These are phyloP conservation scores for Rhamnella rubrinervis DNA, from an alignment of 331 rosid genomes.

Conservation along the genomic window DNA sequence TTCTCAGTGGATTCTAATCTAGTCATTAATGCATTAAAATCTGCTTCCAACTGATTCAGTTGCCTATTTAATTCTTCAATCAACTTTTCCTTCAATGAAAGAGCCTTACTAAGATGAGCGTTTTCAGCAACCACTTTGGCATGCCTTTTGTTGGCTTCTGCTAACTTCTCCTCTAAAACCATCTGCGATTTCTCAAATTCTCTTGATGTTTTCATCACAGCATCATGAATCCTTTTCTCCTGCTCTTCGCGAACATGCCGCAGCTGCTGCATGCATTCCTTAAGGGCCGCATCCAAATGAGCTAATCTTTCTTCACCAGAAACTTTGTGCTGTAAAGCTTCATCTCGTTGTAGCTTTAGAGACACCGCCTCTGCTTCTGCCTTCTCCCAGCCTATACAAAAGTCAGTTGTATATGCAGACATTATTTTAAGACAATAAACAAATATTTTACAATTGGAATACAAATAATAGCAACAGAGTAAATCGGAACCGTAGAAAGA, in stretches of 20 bases:
- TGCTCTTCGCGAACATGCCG: constrained; percentile 78
- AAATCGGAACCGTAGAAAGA: background rate
- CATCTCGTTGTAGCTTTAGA: constrained; percentile 60
- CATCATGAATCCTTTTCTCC: constrained; percentile 77
- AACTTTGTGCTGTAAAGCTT: constrained; percentile 50
- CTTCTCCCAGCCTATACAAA: constrained; percentile 75
- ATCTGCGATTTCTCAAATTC: constrained; percentile 57
- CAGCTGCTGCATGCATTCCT: constrained; percentile 85
- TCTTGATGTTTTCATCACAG: constrained; percentile 56
- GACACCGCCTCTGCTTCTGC: constrained; percentile 52
- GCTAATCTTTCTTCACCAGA: constrained; percentile 62
- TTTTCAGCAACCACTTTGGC: constrained; percentile 53
- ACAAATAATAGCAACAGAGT: background rate
- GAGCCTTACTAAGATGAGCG: constrained; percentile 55
- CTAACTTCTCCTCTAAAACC: constrained; percentile 66
- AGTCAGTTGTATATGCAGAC: constrained; percentile 16
- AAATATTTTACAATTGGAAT: constrained; percentile 7
- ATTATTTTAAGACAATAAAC: background rate
- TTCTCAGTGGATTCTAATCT: constrained; percentile 69
- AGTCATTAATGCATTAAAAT: constrained; percentile 53
- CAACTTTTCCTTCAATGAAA: constrained; percentile 55
- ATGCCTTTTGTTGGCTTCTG: constrained; percentile 58
- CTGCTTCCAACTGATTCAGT: constrained; percentile 55
- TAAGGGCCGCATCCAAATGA: constrained; percentile 70
- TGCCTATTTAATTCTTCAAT: constrained; percentile 61